Base-by-base conservation (phyloP, 768 basidiomycete species). In the Russula sp. region DNA sequence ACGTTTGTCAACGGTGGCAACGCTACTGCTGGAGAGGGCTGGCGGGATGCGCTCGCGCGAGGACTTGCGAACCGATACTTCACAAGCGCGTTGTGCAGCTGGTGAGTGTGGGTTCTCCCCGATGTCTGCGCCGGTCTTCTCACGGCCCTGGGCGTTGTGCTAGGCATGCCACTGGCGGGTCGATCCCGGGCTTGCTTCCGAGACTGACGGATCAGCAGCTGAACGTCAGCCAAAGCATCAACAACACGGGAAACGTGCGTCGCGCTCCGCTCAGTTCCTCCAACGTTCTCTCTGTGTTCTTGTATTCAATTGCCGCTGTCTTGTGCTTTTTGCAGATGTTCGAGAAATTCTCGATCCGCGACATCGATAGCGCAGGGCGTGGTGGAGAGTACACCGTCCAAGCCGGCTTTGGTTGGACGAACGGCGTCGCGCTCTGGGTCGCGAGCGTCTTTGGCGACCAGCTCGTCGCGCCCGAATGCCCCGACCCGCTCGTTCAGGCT, bases 391-490 rank as follows among this genome's bases (percentile, higher is more conserved):
- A 97, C 68, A 88, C 85, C 2, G 93, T 94, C 4, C 69, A 82
- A 80, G 87, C 84, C 14, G 90, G 91, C 22, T 93, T 93, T 70
- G 90, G 91, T 18, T 94, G 92, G 91, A 92, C 90, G 47, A 93
- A 94, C 68, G 91, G 91, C 20, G 89, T 86, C 9, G 71, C 84
- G 57, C 80, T 93, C 44, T 92, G 88, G 86, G 77, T 88, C 22
- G 85, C 89, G 20, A 82, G 81, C 65, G 80, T 77, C 50, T 91
- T 86, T 68, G 90, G 89, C 0, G 54, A 76, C 1, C 71, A 81
- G 13, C 78, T 94, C 49, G 80, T 77, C 52, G 73, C 79, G 1
- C 91, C 90, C 0, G 61, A 76, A 37, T 94, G 91, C 68, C 91
- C 91, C 5, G 53, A 75, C 20, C 69, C 61, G 48, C 53, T 66